phyloP scores from a whole-genome alignment of 345 rosid genomes.

The Dimocarpus longan region DNA sequence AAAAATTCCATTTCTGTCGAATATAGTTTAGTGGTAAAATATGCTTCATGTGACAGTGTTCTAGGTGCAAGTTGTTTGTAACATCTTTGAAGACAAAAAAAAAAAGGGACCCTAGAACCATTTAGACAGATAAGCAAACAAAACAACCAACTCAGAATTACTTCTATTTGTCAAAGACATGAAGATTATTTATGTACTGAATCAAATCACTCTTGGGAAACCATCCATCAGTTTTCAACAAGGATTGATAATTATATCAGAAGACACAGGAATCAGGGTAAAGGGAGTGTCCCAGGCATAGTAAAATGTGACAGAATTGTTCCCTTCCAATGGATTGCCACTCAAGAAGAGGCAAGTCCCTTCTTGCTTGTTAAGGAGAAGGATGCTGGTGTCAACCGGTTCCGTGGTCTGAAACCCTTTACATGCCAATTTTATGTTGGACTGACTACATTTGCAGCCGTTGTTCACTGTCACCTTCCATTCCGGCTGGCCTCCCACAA shows the following conservation, averaged over 20 bases:
- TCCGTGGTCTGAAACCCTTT: slow-evolving; percentile 16
- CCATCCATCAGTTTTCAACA: slow-evolving; percentile 2
- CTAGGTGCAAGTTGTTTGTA: too few relatives aligned
- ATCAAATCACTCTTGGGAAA: neutral
- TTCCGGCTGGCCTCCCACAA: slow-evolving; percentile 18
- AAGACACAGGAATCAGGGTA: neutral
- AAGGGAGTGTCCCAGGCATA: slow-evolving; percentile 40
- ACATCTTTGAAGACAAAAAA: too few relatives aligned
- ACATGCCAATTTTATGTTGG: slow-evolving; percentile 21
- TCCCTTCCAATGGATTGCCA: slow-evolving; percentile 18
- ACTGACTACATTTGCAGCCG: slow-evolving; percentile 21
- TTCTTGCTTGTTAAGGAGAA: slow-evolving; percentile 8
- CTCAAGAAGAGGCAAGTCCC: slow-evolving; percentile 20
- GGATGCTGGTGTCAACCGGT: neutral
- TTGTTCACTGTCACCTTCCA: slow-evolving; percentile 31
- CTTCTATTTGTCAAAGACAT: too few relatives aligned
- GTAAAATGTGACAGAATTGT: slow-evolving; percentile 16
- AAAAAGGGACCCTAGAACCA: neutral
- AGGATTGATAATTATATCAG: neutral
- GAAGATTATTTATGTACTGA: too few relatives aligned
- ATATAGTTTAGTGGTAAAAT: too few relatives aligned
- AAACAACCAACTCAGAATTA: too few relatives aligned
- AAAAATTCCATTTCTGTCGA: too few relatives aligned
- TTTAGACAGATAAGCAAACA: too few relatives aligned
- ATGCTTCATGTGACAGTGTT: too few relatives aligned